These are phyloP conservation scores for Solidago caesia DNA, from an alignment of 129 eudicot genomes.

Conservation along the genomic window DNA sequence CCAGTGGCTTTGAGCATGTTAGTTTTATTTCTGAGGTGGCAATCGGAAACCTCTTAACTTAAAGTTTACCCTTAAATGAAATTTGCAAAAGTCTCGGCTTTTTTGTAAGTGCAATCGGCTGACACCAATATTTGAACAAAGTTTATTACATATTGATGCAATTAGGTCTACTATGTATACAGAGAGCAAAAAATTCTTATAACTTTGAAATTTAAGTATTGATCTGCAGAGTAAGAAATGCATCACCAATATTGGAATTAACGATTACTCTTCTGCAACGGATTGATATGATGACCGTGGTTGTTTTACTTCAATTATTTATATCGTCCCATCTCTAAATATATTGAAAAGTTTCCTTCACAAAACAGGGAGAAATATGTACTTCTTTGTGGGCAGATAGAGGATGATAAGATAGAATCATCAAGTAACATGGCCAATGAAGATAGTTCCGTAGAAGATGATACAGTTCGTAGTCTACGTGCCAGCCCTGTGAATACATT, in stretches of 20 bases:
- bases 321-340: constrained; percentile 19
- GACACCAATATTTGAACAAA: background rate
- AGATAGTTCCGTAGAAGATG: constrained; percentile 83
- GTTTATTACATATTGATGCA: constrained; percentile 1
- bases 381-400: constrained; percentile 89
- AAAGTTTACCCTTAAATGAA: background rate
- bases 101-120: background rate
- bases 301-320: constrained; percentile 22
- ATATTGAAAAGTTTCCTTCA: background rate
- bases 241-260: constrained; percentile 22
- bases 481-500: constrained; percentile 81
- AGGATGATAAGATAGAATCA: constrained; percentile 72
- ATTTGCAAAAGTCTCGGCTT: background rate
- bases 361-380: constrained; percentile 89
- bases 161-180: background rate
- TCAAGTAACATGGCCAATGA: constrained; percentile 53
- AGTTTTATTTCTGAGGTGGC: background rate
- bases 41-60: background rate
- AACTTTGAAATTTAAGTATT: constrained; percentile 17
- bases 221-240: constrained; percentile 8
- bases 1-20: background rate
- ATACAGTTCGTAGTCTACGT: constrained; percentile 72
- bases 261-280: constrained; percentile 18
- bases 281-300: constrained; percentile 6
- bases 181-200: background rate